Base-by-base conservation (phyloP, 371 early-diverging fungal species). In the Mucor piriformis region DNA sequence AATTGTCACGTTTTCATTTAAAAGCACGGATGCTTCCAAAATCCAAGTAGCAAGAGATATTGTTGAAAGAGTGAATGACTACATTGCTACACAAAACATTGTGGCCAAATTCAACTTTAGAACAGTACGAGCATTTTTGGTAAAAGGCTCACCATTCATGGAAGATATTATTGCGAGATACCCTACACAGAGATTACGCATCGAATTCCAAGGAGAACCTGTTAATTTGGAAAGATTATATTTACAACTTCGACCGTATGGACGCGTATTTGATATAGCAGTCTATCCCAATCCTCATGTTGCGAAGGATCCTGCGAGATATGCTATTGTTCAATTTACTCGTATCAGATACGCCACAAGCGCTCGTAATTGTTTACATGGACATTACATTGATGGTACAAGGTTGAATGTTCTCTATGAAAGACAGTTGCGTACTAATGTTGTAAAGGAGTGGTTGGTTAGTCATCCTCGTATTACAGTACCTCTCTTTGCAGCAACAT, bases 341-440 rank as follows among this genome's bases (percentile, higher is more conserved):
- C 72, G 82, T 32, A 77, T 88, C 51, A 85, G 94, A 10, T 79
- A 87, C 0, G 95, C 97, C 11, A 89, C 96, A 4, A 87, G 88
- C 47, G 97, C 97, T 1, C 83, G 92, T 16, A 93, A 93, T 61
- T 97, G 97, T 76, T 74, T 93, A 43, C 91, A 96, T 56, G 93
- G 93, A 3, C 72, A 87, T 43, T 55, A 71, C 1, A 68, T 96
- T 40, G 83, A 84, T 18, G 84, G 81, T 1, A 89, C 92, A 0
- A 69, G 80, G n/a, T 62, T 96, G 21, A 74, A 73, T 25, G 77
- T 93, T 35, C 61, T 81, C 4, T 96, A 93, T 66, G 94, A 93
- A 52, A 76, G 77, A 16, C 81, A 83, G 25, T 34, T 84, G 58
- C 78, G 76, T 53, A 77, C 80, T 25, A 88, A 90, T 61, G 74